A percentile compares a stretch with the other conserved stretches of the same genome.
These are phyloP conservation scores for Pleurotus tuber-regium DNA, from an alignment of 768 basidiomycete species.

Conservation along the genomic window DNA sequence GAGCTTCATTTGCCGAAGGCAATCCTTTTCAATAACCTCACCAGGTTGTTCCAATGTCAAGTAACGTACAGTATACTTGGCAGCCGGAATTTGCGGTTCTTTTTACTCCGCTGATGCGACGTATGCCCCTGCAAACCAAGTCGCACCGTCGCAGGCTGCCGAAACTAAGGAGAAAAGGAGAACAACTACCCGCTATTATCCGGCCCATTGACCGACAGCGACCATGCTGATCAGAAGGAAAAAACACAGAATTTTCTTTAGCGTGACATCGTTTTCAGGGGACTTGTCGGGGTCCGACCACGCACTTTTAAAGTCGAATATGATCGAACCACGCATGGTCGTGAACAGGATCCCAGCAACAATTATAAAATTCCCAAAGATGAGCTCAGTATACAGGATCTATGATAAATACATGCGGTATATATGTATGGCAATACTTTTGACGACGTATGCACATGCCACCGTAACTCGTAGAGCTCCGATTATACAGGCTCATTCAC, in stretches of 20 bases:
- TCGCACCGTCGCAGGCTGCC: constrained; percentile 2
- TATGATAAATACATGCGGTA: neutral
- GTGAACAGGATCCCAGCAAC: neutral
- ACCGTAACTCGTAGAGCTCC: no score
- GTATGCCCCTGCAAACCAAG: neutral
- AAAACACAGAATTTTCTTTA: neutral
- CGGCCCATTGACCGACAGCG: neutral
- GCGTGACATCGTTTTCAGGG: constrained; percentile 5
- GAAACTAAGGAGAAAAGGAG: neutral
- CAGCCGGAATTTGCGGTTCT: neutral
- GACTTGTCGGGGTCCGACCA: constrained; percentile 2
- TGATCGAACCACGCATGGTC: constrained; percentile 5
- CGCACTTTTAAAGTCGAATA: neutral
- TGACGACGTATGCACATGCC: no score
- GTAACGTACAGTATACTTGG: neutral
- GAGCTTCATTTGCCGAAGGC: neutral
- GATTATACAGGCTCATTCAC: no score
- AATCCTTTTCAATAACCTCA: neutral
- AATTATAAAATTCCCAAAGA: neutral
- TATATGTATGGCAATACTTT: neutral
- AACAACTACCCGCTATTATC: neutral
- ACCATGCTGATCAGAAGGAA: constrained; percentile 8
- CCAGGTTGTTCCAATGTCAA: constrained; percentile 1
- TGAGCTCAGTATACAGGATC: neutral
- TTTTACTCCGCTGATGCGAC: neutral